phyloP scores from a whole-genome alignment of 2,329 filamentous ascomycete species.

The Achaetomium macrosporum region DNA sequence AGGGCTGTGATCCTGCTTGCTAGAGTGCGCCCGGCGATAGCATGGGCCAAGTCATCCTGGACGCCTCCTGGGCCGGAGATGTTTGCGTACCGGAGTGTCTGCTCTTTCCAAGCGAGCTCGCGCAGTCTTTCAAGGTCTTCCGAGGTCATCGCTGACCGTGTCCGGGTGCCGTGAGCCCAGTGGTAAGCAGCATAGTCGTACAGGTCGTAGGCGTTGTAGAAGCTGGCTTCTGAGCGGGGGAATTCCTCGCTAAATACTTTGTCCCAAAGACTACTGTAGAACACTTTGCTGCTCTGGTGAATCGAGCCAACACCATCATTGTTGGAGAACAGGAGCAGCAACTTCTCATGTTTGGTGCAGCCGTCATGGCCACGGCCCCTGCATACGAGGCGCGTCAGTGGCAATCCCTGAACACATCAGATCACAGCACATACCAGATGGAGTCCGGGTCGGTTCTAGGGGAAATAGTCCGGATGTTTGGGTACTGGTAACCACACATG shows the following conservation, averaged over 20 bases:
- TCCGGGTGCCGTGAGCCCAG: slow-evolving; percentile 45
- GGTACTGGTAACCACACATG: slow-evolving; percentile 73
- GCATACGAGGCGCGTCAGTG: background rate
- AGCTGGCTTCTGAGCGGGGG: slow-evolving; percentile 32
- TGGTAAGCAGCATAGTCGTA: slow-evolving; percentile 53
- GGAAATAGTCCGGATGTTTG: slow-evolving; percentile 55
- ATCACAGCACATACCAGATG: slow-evolving; percentile 33
- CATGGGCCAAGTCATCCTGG: slow-evolving; percentile 38
- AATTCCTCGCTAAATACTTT: slow-evolving; percentile 36
- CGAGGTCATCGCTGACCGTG: slow-evolving; percentile 38
- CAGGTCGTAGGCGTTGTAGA: slow-evolving; percentile 45
- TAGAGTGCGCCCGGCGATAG: slow-evolving; percentile 49
- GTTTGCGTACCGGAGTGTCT: slow-evolving; percentile 51
- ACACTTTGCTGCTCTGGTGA: slow-evolving; percentile 27
- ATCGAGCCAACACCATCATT: slow-evolving; percentile 18
- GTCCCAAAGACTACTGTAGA: slow-evolving; percentile 40
- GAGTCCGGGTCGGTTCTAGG: slow-evolving; percentile 38
- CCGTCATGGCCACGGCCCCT: slow-evolving; percentile 36
- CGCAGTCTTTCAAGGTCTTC: slow-evolving; percentile 49
- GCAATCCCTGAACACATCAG: too few relatives aligned
- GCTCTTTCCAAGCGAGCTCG: slow-evolving; percentile 60
- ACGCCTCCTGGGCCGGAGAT: slow-evolving; percentile 50
- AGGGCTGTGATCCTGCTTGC: slow-evolving; percentile 39
- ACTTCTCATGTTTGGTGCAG: slow-evolving; percentile 35
- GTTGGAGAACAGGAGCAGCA: slow-evolving; percentile 25